Evolutionary conservation across 768 basidiomycete species (phyloP).

Genomic region (Auriscalpium microsporum): DNA sequence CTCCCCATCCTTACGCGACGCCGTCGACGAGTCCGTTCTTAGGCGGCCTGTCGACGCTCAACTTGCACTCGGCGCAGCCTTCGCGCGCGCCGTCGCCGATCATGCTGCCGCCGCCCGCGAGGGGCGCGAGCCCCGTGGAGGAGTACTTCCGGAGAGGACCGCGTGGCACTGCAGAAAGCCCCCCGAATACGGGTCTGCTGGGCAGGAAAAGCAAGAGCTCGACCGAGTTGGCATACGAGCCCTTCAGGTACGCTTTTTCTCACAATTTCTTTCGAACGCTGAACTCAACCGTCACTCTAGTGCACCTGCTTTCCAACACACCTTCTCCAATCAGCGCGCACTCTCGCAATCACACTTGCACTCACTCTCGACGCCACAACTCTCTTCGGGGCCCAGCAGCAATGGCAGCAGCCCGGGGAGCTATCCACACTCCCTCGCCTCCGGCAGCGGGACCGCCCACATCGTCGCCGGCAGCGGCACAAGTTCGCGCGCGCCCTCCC

Average conservation of each 20-base stretch:
- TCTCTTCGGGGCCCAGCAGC: conserved; percentile 59
- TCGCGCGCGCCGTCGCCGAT: conserved; percentile 70
- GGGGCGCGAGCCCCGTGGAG: conserved; percentile 29
- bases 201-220: conserved; percentile 22
- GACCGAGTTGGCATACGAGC: conserved; percentile 16
- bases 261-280: conserved; percentile 16
- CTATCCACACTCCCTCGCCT: conserved; percentile 30
- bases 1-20: conserved; percentile 31
- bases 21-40: conserved; percentile 78
- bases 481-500: conserved; percentile 55
- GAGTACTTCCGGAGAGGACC: conserved; percentile 20
- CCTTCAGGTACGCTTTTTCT: conserved; percentile 11
- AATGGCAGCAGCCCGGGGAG: conserved; percentile 56
- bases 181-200: conserved; percentile 22
- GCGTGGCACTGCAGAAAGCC: conserved; percentile 29
- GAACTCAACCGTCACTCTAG: conserved; percentile 6
- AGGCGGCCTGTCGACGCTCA: conserved; percentile 65
- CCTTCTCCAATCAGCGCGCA: conserved; percentile 20
- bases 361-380: conserved; percentile 45
- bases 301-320: conserved; percentile 24
- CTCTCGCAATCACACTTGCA: conserved; percentile 18
- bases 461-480: conserved; percentile 36
- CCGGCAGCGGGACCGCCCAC: conserved; percentile 8
- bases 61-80: conserved; percentile 61
- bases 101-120: conserved; percentile 45